A percentile compares a stretch with the other conserved stretches of the same genome.
phyloP scores from a whole-genome alignment of 345 rosid species.

The Syzygium aqueum region DNA sequence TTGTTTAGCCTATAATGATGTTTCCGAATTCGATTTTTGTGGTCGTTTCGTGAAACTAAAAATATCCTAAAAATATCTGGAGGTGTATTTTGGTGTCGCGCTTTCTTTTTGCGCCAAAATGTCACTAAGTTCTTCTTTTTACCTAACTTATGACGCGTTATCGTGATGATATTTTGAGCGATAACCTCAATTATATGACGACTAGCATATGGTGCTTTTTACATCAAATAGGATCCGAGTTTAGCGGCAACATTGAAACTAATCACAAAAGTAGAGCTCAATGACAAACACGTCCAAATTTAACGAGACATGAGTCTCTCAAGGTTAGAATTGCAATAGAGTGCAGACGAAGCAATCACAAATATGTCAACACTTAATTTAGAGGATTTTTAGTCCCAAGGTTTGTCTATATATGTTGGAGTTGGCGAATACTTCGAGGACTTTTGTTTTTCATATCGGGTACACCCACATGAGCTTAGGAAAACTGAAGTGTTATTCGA shows the following conservation, averaged over 20 bases:
- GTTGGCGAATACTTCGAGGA: too few species aligned
- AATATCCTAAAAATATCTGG: neutral
- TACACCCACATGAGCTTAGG: too few species aligned
- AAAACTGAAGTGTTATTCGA: too few species aligned
- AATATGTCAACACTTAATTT: neutral
- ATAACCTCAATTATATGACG: neutral
- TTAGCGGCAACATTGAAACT: neutral
- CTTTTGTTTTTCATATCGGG: too few species aligned
- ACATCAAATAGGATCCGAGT: neutral
- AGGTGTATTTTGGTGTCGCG: fast-evolving
- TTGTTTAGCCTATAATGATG: neutral
- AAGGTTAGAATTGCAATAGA: neutral
- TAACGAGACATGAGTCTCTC: neutral
- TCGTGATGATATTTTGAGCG: neutral
- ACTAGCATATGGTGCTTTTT: neutral
- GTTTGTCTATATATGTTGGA: neutral
- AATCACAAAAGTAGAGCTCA: neutral
- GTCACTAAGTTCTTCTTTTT: neutral
- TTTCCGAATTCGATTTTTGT: neutral
- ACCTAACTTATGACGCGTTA: neutral
- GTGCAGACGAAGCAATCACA: neutral
- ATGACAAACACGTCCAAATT: neutral
- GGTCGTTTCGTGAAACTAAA: neutral
- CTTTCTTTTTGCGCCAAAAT: neutral
- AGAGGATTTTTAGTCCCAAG: neutral